phyloP scores from a whole-genome alignment of 805 yeast genomes.

The Candida railenensis region DNA sequence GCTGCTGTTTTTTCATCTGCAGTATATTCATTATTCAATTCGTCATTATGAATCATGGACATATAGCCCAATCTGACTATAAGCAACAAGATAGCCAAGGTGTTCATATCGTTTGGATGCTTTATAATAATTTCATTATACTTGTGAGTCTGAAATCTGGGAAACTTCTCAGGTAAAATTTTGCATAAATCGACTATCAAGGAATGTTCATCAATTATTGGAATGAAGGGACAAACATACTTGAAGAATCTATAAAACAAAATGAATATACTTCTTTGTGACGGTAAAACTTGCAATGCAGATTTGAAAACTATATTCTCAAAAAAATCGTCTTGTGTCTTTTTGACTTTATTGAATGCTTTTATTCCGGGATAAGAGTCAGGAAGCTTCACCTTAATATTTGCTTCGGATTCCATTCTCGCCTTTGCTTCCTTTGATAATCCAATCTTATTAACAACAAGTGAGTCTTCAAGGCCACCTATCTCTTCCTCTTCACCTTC shows the following conservation, averaged over 20 bases:
- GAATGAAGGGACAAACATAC: constrained; percentile 40
- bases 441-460: constrained; percentile 25
- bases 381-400: constrained; percentile 7
- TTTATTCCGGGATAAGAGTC: constrained; percentile 21
- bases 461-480: constrained; percentile 24
- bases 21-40: constrained; percentile 22
- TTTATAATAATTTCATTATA: constrained; percentile 22
- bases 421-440: constrained; percentile 10
- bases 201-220: constrained; percentile 30
- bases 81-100: constrained; percentile 29
- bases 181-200: constrained; percentile 23
- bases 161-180: constrained; percentile 22
- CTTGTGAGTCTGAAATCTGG: constrained; percentile 15
- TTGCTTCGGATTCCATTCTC: constrained; percentile 5
- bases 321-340: constrained; percentile 23
- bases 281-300: constrained; percentile 30
- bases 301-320: constrained; percentile 23
- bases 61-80: constrained; percentile 35
- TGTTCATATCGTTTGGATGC: constrained; percentile 29
- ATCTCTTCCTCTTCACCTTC: constrained; percentile 7
- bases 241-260: constrained; percentile 33
- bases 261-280: constrained; percentile 19
- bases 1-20: constrained; percentile 26
- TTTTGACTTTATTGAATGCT: constrained; percentile 18
- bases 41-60: constrained; percentile 36